Evolutionary conservation across 768 basidiomycete genomes (phyloP).

Genomic region (Boletus edulis): DNA sequence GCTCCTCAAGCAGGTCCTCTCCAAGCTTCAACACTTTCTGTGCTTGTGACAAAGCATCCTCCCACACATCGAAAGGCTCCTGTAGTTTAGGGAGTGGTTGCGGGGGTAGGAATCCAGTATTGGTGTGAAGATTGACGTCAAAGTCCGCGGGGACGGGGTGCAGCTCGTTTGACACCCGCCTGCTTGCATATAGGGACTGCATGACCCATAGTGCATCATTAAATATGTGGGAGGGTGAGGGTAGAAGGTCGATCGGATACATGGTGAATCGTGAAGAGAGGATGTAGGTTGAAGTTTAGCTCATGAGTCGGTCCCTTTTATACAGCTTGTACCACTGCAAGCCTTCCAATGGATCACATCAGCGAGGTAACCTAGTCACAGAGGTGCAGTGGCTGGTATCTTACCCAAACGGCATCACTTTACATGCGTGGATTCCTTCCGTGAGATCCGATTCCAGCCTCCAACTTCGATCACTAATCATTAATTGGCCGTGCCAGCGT

Average conservation of each 20-base stretch:
- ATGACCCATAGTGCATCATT: constrained; percentile 46
- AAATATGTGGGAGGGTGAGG: constrained; percentile 52
- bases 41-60: constrained; percentile 58
- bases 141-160: constrained; percentile 45
- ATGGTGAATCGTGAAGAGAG: constrained; percentile 16
- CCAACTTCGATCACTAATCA: constrained; percentile 17
- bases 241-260: constrained; percentile 41
- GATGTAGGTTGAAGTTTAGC: neutral
- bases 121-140: constrained; percentile 42
- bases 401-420: constrained; percentile 29
- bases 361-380: constrained; percentile 34
- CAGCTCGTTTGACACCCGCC: constrained; percentile 28
- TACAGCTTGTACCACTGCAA: constrained; percentile 32
- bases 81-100: constrained; percentile 57
- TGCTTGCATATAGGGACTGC: constrained; percentile 39
- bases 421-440: neutral
- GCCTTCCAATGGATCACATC: constrained; percentile 27
- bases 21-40: constrained; percentile 53
- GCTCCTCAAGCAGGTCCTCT: constrained; percentile 50
- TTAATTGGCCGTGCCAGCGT: constrained; percentile 21
- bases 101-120: constrained; percentile 85
- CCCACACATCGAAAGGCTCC: constrained; percentile 63
- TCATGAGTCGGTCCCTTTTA: constrained; percentile 22
- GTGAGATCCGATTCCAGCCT: too few relatives aligned
- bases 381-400: constrained; percentile 30